These are phyloP conservation scores for Termitomyces sp. DNA, from an alignment of 768 basidiomycete species.

Conservation along the genomic window DNA sequence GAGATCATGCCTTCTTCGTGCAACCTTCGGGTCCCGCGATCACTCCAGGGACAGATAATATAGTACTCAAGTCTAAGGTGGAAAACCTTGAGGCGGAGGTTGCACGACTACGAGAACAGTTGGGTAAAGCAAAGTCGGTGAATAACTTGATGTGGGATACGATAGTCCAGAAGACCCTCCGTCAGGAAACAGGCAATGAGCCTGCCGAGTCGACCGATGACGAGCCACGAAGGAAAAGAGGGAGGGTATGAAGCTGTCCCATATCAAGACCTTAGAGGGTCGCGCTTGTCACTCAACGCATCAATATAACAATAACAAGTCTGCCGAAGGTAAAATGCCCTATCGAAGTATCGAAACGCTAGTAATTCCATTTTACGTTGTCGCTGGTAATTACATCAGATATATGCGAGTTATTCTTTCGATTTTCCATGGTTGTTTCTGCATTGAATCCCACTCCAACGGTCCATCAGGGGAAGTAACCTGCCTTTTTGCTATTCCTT, in stretches of 20 bases:
- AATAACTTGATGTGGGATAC: conserved; percentile 94
- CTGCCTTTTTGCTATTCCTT: not conserved
- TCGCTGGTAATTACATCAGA: not conserved
- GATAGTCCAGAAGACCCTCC: conserved; percentile 60
- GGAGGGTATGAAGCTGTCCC: conserved; percentile 14
- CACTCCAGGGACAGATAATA: conserved; percentile 23
- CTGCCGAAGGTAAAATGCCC: not conserved
- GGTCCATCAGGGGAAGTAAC: not conserved
- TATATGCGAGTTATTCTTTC: not conserved
- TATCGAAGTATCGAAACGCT: not conserved
- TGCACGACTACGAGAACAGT: conserved; percentile 53
- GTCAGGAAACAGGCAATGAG: conserved; percentile 23
- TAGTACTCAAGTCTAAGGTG: conserved; percentile 49
- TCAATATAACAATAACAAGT: not conserved
- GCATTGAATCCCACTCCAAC: not conserved
- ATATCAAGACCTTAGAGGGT: not conserved
- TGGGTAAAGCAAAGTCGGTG: conserved; percentile 82
- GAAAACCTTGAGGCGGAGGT: conserved; percentile 72
- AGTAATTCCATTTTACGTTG: not conserved
- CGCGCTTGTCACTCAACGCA: not conserved
- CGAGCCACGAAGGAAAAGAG: conserved; percentile 26
- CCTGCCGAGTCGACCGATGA: conserved; percentile 11
- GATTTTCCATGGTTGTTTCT: not conserved
- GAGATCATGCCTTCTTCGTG: conserved; percentile 65
- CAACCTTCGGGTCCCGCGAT: conserved; percentile 30